These are phyloP conservation scores for Phytophthora pinifolia DNA, from an alignment of 352 stramenopile genomes.

Conservation along the genomic window DNA sequence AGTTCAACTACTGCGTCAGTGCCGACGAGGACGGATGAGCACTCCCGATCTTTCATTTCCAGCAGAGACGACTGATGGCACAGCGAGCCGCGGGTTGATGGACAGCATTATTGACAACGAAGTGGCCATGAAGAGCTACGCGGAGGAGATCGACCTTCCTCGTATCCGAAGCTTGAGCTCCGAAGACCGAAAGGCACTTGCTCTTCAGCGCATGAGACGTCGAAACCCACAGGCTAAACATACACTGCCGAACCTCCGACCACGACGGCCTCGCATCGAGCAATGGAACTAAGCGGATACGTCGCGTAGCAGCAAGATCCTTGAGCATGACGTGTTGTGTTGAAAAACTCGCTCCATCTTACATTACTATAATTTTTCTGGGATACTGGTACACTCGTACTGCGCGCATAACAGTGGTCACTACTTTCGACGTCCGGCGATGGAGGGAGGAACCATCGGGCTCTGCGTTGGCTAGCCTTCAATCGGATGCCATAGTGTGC, in stretches of 20 bases:
- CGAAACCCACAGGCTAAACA: conserved; percentile 1
- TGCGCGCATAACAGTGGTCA: conserved; percentile 33
- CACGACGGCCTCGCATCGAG: conserved; percentile 17
- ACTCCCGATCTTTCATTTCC: conserved; percentile 10
- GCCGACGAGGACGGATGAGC: conserved; percentile 5
- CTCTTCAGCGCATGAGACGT: neutral
- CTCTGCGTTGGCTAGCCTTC: conserved; percentile 22
- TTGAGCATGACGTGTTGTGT: no score
- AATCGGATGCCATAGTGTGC: conserved; percentile 15
- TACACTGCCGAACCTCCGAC: conserved; percentile 21
- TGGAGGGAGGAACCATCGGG: neutral
- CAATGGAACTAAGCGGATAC: conserved; percentile 4
- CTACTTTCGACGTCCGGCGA: conserved; percentile 20
- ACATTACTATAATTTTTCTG: conserved; percentile 49
- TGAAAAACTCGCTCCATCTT: conserved; percentile 45
- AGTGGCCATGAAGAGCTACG: conserved; percentile 34
- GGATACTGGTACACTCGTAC: conserved; percentile 37
- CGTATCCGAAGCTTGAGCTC: conserved; percentile 30
- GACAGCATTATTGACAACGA: conserved; percentile 33
- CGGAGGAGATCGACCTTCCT: conserved; percentile 28
- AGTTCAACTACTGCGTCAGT: conserved; percentile 12
- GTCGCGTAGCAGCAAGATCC: neutral
- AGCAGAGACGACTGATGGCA: neutral
- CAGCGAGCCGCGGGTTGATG: conserved; percentile 1
- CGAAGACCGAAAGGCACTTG: conserved; percentile 28